Base-by-base conservation (phyloP, 2,329 filamentous ascomycete genomes). In the Pseudocercospora musae region DNA sequence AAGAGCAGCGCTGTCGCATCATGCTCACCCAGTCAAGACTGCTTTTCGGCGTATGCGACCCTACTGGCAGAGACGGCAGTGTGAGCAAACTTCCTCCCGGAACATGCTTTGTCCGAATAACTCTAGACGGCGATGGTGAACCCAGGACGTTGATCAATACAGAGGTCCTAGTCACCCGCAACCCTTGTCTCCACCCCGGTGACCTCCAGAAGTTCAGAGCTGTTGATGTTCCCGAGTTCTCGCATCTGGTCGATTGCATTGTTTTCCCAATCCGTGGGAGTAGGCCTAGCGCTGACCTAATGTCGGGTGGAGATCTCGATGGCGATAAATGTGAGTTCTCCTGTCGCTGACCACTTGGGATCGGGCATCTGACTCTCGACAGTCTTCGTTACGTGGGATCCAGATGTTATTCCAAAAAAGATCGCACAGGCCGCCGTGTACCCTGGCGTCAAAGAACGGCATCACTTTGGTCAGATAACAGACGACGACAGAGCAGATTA, bases 301-400 rank as follows among this genome's bases (percentile, higher is more conserved):
- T 62, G 60, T 62, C 56, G 48, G 60, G 60, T 10, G 60, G 60
- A 42, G 60, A 62, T 21, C 29, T 59, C 9, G 60, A 62, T 37
- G 60, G 60, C 9, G 60, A 62, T 42, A 60, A 56, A 29, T 59
- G 50, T 54, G 50, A 31, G 50, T 29, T 31, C 10, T 44, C 6
- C 40, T 15, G 40, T 44, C 13, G 15, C 13, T n/a, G 15, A n/a
- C 40, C 4, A 54, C 25, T 20, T 54, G 5, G 29, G 25, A 27
- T 54, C 29, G 40, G 10, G 7, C 7, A 23, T 40, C 31, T n/a
- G 15, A 44, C 13, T 44, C 15, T n/a, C 40, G 27, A 40, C 31
- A 59, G 46, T 62, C 37, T 62, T 62, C 31, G 60, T 62, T 25
- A 62, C 60, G 5, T 62, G 46, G 60, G 60, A 62, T 33, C 60